phyloP scores from a whole-genome alignment of 2,329 filamentous ascomycete genomes.

The Helotiales sp. region DNA sequence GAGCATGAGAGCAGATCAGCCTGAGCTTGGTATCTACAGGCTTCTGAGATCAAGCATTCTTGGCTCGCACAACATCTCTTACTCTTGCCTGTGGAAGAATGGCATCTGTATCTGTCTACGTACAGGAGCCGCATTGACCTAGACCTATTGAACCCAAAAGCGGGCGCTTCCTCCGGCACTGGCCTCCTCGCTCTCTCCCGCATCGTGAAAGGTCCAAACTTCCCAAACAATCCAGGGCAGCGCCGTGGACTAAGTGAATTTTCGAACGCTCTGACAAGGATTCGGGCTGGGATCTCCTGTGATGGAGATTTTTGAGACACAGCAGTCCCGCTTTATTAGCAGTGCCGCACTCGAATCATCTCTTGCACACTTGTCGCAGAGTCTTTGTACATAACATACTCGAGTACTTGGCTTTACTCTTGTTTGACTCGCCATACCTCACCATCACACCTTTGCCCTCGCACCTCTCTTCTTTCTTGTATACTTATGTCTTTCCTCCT shows the following conservation, averaged over 20 bases:
- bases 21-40: not conserved
- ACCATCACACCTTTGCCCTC: not conserved
- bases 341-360: not conserved
- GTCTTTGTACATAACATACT: not conserved
- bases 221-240: not conserved
- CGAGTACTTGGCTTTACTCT: not conserved
- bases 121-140: not conserved
- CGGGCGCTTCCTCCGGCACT: not conserved
- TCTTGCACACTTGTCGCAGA: not conserved
- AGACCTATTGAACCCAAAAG: not conserved
- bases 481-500: not conserved
- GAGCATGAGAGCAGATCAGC: not conserved
- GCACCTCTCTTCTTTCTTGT: not conserved
- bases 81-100: constrained; percentile 1
- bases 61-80: constrained; percentile 7
- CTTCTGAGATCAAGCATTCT: not conserved
- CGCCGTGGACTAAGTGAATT: not conserved
- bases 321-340: not conserved
- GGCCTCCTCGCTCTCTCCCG: not conserved
- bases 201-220: not conserved
- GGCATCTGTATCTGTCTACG: not conserved
- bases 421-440: not conserved
- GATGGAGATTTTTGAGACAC: not conserved
- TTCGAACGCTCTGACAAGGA: not conserved
- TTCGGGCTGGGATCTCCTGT: not conserved